phyloP scores from a whole-genome alignment of 805 yeast species.

The Saturnispora kantuleensis region DNA sequence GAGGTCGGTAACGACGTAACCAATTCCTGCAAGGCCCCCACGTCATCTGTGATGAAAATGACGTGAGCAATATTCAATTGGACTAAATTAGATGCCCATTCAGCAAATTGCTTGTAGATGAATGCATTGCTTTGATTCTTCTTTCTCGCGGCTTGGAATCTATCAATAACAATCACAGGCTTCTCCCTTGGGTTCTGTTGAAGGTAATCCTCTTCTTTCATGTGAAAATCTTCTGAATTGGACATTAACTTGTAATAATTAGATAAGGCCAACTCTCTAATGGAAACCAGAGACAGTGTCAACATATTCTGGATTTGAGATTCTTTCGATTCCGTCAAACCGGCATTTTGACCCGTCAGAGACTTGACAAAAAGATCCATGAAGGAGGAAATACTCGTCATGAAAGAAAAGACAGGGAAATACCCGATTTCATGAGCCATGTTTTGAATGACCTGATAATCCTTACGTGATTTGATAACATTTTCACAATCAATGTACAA shows the following conservation, averaged over 20 bases:
- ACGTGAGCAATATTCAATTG: conserved; percentile 83
- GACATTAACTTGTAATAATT: conserved; percentile 30
- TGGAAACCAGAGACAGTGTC: conserved; percentile 57
- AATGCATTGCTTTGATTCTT: conserved; percentile 51
- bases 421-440: conserved; percentile 79
- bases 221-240: conserved; percentile 15
- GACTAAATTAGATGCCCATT: conserved; percentile 78
- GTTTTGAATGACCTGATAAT: conserved; percentile 52
- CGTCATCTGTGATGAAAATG: conserved; percentile 75
- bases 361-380: conserved; percentile 84
- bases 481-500: conserved; percentile 72
- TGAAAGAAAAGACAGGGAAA: conserved; percentile 90
- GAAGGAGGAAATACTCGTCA: conserved; percentile 67
- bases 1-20: conserved; percentile 74
- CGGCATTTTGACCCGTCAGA: conserved; percentile 88
- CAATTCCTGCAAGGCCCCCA: conserved; percentile 61
- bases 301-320: conserved; percentile 74
- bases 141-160: conserved; percentile 48
- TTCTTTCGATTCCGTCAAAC: conserved; percentile 75
- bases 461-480: conserved; percentile 64
- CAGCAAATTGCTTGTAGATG: conserved; percentile 65
- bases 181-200: conserved; percentile 78
- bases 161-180: conserved; percentile 78
- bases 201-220: conserved; percentile 69
- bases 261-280: conserved; percentile 51